These are phyloP conservation scores for Oryza coarctata DNA, from an alignment of 176 grass and related monocot species.

Conservation along the genomic window DNA sequence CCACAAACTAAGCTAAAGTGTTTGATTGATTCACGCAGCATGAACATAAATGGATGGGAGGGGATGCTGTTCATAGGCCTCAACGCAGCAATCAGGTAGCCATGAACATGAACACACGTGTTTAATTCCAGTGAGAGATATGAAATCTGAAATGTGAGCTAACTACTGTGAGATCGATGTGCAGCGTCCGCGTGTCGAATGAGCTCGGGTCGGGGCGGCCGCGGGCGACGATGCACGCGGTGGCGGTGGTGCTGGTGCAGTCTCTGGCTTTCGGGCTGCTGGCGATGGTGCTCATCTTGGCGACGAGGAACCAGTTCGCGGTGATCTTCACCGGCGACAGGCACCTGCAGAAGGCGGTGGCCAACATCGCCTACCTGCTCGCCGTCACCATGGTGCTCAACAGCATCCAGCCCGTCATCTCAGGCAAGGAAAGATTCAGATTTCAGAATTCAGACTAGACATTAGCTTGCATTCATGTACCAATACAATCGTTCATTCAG, in stretches of 20 bases:
- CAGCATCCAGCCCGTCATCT: constrained; percentile 88
- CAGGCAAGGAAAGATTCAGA: constrained; percentile 24
- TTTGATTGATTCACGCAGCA: constrained; percentile 33
- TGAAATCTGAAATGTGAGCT: too few species aligned
- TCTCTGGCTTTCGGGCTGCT: constrained; percentile 57
- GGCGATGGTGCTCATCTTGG: constrained; percentile 50
- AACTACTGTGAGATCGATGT: too few species aligned
- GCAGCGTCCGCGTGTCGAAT: constrained; percentile 78
- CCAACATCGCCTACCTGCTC: constrained; percentile 53
- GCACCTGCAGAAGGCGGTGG: constrained; percentile 64
- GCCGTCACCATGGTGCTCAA: constrained; percentile 89
- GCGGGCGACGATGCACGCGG: constrained; percentile 58
- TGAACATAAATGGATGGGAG: constrained; percentile 94
- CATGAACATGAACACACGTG: too few species aligned
- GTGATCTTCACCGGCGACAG: constrained; percentile 63
- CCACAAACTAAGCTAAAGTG: neutral
- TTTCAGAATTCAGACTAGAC: too few species aligned
- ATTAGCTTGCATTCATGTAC: too few species aligned
- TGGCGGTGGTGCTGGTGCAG: constrained; percentile 61
- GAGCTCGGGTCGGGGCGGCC: constrained; percentile 78
- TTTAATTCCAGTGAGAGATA: too few species aligned
- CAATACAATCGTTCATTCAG: too few species aligned
- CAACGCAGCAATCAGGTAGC: constrained; percentile 71
- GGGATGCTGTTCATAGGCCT: constrained; percentile 89
- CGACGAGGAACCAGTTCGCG: constrained; percentile 41